Evolutionary conservation across 352 stramenopile species (phyloP), one percentile per base, ranked within the genome.

Genomic region (Detonula confervacea): DNA sequence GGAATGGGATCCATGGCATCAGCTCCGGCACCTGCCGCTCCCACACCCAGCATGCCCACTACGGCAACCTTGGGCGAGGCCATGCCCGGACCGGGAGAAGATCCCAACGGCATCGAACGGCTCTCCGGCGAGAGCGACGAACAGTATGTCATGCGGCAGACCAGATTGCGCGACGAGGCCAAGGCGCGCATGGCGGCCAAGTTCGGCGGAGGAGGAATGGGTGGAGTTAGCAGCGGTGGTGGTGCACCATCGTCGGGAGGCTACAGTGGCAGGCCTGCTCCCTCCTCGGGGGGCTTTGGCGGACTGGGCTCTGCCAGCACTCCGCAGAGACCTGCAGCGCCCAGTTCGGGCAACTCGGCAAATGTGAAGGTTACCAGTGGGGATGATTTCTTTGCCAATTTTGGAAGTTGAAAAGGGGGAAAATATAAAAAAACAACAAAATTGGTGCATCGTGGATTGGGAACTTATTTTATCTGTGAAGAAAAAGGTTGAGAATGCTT

Each of bases 151-250:
- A 79, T 88, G 57, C 77, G 92, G 46, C 92, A 96, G 77, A 92
- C 84, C 11, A 57, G 86, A 65, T 79, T 95, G 20, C 74, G 88
- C 24, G 90, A 93, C 29, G 88, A 96, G 73, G 86, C 88, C 9
- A 89, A 91, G 51, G 87, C 87, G 55, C 83, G 92, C 8, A 96
- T 96, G 92, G 87, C 90, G 46, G 86, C 89, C 64, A 96, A 95
- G 70, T 95, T 96, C 83, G 92, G 92, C 66, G 75, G 76, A 25
- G 77, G 80, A 29, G 91, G 88, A 24, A 75, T 62, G 49, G 39
- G 52, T 8, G 77, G 74, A n/a, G 55, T 42, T 6, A 57, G 75
- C n/a, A 61, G n/a, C 8, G 24, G 54, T 67, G 30, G 30, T n/a
- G 47, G 9, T 42, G 49, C 39, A 9, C 14, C 1, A 49, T 62